Evolutionary conservation across 2,329 filamentous ascomycete species (phyloP), one percentile per base, ranked within the genome.

Genomic region (Dothideomycetidae sp.): DNA sequence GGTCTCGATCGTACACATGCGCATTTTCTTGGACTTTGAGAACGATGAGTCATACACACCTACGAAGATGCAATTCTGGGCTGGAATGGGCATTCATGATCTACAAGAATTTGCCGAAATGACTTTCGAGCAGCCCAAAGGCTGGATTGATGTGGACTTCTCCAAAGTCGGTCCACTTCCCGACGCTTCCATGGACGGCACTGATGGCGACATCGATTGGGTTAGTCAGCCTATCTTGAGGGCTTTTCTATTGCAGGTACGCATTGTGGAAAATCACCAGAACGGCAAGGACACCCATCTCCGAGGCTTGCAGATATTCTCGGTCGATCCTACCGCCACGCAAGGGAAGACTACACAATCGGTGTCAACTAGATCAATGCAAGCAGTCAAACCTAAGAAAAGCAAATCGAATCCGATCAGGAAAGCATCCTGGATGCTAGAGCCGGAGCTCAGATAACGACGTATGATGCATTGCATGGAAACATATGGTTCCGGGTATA

Each of bases 241-340:
- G 42, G 85, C 82, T 11, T 93, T 88, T 62, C 74, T 96, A 18
- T 69, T 98, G 17, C 86, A 96, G 57, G 77, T 96, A 52, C 77
- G 81, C 47, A 78, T 98, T 33, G 71, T 88, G 36, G 90, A 96
- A 62, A 98, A 98, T 53, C 90, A 98, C 57, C 90, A 98, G 61
- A 98, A 98, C 56, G 90, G 90, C 46, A 98, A 98, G 57, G 90
- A 98, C 56, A 98, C 90, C n/a, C 90, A 98, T 64, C 71, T 98
- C 15, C 72, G 90, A 11, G 88, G 85, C 2, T 71, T 98, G 57
- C 92, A 93, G 62, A 79, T 96, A 7, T 98, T 77, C 51, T 69
- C 73, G 3, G 48, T 54, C 36, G 65, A 68, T 31, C 54, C 58
- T 29, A 44, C 44, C 15, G 48, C 49, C 21, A 35, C 42, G 12